phyloP scores from a whole-genome alignment of 139 green algal species.

The Penium margaritaceum region DNA sequence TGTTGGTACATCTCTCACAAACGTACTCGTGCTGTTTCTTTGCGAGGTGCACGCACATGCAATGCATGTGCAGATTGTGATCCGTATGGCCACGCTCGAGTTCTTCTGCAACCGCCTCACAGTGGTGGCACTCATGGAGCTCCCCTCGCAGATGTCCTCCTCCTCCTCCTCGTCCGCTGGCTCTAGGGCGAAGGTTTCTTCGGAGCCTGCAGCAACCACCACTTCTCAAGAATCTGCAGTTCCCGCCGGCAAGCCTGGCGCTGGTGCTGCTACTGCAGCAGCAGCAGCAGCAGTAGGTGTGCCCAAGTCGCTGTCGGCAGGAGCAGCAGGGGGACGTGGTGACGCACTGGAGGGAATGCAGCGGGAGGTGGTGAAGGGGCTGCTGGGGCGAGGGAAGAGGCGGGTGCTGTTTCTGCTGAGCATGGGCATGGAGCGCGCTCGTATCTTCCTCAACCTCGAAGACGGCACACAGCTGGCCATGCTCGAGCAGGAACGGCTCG shows the following conservation, averaged over 20 bases:
- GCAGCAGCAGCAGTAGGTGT: not conserved
- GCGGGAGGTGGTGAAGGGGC: slow-evolving; percentile 9
- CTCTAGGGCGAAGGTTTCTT: too few relatives aligned
- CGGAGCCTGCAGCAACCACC: not conserved
- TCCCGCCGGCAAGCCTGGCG: not conserved
- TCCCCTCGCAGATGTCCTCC: slow-evolving; percentile 63
- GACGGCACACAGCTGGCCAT: slow-evolving; percentile 28
- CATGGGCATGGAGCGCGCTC: slow-evolving; percentile 36
- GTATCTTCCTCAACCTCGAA: slow-evolving; percentile 35
- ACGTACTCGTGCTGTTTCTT: too few relatives aligned
- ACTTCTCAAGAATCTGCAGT: not conserved
- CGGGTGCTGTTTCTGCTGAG: slow-evolving; percentile 33
- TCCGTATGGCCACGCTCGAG: slow-evolving; percentile 63
- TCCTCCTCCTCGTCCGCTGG: too few relatives aligned
- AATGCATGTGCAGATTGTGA: slow-evolving; percentile 52
- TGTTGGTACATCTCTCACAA: too few relatives aligned
- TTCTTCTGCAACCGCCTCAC: slow-evolving; percentile 81
- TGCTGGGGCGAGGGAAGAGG: slow-evolving; percentile 25
- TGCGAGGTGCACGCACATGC: not conserved
- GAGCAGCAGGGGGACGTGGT: slow-evolving; percentile 13
- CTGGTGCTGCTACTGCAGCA: not conserved
- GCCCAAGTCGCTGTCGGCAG: too few relatives aligned
- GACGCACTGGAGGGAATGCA: slow-evolving; percentile 8
- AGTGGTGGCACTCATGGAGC: slow-evolving; percentile 74
- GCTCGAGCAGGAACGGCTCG: slow-evolving; percentile 33